phyloP scores from a whole-genome alignment of 176 grass and related monocot species.

The Carex scoparia region DNA sequence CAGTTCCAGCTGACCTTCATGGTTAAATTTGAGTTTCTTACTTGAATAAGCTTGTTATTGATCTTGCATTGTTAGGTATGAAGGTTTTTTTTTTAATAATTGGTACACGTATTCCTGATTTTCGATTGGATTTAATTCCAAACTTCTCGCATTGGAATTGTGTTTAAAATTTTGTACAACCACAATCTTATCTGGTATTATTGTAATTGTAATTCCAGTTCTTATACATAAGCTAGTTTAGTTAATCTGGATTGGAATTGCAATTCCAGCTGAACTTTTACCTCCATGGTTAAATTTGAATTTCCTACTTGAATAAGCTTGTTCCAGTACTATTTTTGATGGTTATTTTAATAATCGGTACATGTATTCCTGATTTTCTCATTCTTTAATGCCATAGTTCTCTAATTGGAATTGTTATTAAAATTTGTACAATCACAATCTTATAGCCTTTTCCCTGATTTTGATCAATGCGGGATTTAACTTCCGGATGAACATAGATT shows the following conservation, averaged over 20 bases:
- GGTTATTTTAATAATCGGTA: background rate
- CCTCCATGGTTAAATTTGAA: background rate
- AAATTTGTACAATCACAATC: background rate
- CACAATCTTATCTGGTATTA: no score
- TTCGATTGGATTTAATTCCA: no score
- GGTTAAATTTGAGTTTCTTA: background rate
- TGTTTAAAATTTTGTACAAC: no score
- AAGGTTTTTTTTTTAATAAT: no score
- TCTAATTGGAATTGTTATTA: background rate
- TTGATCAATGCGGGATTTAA: background rate
- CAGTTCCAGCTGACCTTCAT: background rate
- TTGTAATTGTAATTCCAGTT: background rate
- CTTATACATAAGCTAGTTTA: background rate
- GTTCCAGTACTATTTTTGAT: background rate
- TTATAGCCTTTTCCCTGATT: background rate
- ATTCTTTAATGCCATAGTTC: background rate
- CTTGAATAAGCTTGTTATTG: background rate
- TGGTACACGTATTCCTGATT: no score
- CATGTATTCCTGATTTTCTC: background rate
- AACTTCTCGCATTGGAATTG: no score
- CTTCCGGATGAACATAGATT: background rate
- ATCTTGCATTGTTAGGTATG: no score
- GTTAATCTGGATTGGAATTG: background rate
- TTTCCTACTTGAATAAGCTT: background rate
- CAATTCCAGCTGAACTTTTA: background rate